phyloP scores from a whole-genome alignment of 169 alveolate species.

The Plasmodium adleri region DNA sequence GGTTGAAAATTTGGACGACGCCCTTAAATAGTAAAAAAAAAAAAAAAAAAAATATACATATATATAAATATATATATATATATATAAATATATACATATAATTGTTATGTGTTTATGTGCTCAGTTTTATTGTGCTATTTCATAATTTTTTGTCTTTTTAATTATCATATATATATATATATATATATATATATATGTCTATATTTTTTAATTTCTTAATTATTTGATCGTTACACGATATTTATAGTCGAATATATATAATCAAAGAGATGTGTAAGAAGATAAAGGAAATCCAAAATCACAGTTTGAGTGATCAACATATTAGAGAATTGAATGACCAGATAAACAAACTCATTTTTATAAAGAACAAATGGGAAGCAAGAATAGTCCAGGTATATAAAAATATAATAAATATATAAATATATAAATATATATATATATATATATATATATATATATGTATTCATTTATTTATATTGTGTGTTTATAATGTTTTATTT shows the following conservation, averaged over 20 bases:
- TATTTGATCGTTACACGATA: too few relatives aligned
- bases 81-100: neutral
- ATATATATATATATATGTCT: neutral
- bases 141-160: neutral
- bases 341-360: conserved; percentile 92
- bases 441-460: neutral
- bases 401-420: conserved; percentile 82
- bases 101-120: neutral
- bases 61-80: neutral
- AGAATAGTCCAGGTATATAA: conserved; percentile 93
- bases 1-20: conserved; percentile 66
- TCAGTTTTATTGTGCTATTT: neutral
- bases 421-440: neutral
- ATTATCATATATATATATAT: neutral
- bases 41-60: conserved; percentile 1
- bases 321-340: conserved; percentile 96
- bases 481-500: neutral
- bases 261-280: conserved; percentile 89
- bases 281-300: conserved; percentile 93
- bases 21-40: conserved; percentile 42
- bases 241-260: conserved; percentile 60
- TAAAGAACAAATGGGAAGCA: conserved; percentile 93
- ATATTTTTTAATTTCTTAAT: neutral
- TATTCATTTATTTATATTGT: neutral
- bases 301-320: conserved; percentile 93